Conservation (phyloP, 169 alveolate genomes). For the Cyclospora cayetanensis region DNA sequence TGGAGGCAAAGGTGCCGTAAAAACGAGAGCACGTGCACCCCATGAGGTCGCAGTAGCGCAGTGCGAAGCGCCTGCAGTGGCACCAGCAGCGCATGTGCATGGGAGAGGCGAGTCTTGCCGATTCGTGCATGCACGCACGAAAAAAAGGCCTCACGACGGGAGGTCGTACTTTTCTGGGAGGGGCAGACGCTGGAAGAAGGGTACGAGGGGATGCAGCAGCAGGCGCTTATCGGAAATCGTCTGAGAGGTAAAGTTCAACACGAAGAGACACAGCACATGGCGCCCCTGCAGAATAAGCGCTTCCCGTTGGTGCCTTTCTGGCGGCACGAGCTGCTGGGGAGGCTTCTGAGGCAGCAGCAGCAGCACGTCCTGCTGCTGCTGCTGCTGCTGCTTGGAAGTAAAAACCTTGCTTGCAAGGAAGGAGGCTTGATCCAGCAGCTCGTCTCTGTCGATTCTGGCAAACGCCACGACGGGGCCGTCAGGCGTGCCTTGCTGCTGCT, state of each 20-base stretch:
- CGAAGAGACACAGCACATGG: neutral
- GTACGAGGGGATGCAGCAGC: too few relatives aligned
- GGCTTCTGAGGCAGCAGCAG: too few relatives aligned
- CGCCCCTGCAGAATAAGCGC: neutral
- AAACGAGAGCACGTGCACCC: too few relatives aligned
- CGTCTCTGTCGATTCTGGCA: neutral
- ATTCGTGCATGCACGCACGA: too few relatives aligned
- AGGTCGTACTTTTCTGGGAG: neutral
- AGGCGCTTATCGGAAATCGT: neutral
- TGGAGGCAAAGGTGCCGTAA: neutral
- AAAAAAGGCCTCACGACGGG: too few relatives aligned
- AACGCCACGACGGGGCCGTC: neutral
- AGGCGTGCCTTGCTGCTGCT: neutral
- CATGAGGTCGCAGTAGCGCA: too few relatives aligned
- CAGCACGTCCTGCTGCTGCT: neutral
- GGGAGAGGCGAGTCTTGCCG: too few relatives aligned
- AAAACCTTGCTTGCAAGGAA: neutral
- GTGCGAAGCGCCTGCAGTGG: neutral
- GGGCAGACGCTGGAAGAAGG: neutral
- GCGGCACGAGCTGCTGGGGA: neutral
- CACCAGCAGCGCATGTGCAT: neutral
- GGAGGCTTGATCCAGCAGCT: neutral
- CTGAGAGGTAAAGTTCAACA: neutral
- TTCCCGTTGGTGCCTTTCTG: neutral
- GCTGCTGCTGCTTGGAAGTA: neutral